Evolutionary conservation across 352 stramenopile species (phyloP), one percentile per base, ranked within the genome.

Genomic region (Elongisporangium anandrum): DNA sequence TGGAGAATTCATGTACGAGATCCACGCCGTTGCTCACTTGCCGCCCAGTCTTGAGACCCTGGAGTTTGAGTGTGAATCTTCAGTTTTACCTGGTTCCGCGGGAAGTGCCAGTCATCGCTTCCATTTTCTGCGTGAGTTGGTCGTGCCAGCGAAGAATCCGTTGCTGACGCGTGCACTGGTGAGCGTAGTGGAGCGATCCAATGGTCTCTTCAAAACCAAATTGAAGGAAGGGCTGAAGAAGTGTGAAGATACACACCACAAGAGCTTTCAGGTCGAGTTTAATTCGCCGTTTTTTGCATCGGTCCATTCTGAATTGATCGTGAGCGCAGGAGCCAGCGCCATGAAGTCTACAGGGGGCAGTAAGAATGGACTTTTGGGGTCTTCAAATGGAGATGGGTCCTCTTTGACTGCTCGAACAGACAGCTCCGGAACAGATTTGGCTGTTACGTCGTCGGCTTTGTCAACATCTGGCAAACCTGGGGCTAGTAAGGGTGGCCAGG

Each of bases 1-100:
- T 3, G 95, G 94, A n/a, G 92, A 98, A 59, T 98, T 98, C 56
- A 76, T 96, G 53, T 97, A 97, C 58, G 90, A 98, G 59, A 69
- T 98, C 3, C 72, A 91, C 20, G 92, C 75, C 0, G 77, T 83
- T 1, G 89, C 92, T 5, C 83, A 82, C 23, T 70, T 98, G 4
- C 94, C 94, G 3, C 48, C 67, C 2, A 81, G 66, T 52, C 65
- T 90, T 6, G 90, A 97, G 53, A 88, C 72, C 6, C 57, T 97
- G 5, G 76, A 89, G 57, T 87, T 97, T 15, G 75, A 90, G 50
- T 89, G 92, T 24, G 88, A 97, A 24, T 60, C 64, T 0, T 63
- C 60, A 2, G 50, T 23, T 10, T 56, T 57, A 26, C 55, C 56
- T 17, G 59, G 54, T 2, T 52, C 59, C 5, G 26, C 52, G 50